phyloP scores from a whole-genome alignment of 2,329 filamentous ascomycete species.

The Clarireedia paspali region DNA sequence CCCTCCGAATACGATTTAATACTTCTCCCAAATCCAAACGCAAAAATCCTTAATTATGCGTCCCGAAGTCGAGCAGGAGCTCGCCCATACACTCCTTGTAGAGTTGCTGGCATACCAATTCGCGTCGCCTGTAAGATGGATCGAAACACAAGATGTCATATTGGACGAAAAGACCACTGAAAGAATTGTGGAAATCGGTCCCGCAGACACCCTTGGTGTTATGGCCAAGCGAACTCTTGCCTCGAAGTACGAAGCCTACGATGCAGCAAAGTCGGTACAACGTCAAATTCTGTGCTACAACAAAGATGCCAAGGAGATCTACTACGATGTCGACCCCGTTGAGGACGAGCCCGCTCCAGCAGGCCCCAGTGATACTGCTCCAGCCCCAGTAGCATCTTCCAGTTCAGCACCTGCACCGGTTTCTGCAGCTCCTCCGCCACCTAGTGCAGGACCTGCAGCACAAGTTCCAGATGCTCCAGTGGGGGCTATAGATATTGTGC shows the following conservation, averaged over 20 bases:
- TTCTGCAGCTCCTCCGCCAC: slow-evolving; percentile 48
- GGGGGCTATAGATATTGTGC: slow-evolving; percentile 80
- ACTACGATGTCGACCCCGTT: slow-evolving; percentile 94
- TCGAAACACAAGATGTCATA: slow-evolving; percentile 99
- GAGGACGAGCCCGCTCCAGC: slow-evolving; percentile 76
- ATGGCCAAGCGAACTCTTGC: slow-evolving; percentile 96
- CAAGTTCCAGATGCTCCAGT: slow-evolving; percentile 82
- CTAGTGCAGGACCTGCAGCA: slow-evolving; percentile 77
- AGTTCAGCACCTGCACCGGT: slow-evolving; percentile 45
- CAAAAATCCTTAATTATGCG: slow-evolving; percentile 58
- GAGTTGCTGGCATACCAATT: slow-evolving; percentile 99
- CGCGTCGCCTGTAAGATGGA: slow-evolving; percentile 97
- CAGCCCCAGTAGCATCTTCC: slow-evolving; percentile 35
- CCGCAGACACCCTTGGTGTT: slow-evolving; percentile 89
- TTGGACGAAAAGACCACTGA: slow-evolving; percentile 93
- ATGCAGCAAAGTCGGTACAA: slow-evolving; percentile 92
- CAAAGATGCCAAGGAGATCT: slow-evolving; percentile 98
- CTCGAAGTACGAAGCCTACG: slow-evolving; percentile 97
- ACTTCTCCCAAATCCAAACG: slow-evolving; percentile 22
- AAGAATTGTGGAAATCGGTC: slow-evolving; percentile 95
- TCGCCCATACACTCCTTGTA: slow-evolving; percentile 94
- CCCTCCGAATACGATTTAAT: slow-evolving; percentile 14
- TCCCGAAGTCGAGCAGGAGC: slow-evolving; percentile 98
- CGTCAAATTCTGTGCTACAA: slow-evolving; percentile 98
- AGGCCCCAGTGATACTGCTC: slow-evolving; percentile 32